Percentiles rank a stretch among this genome's conserved stretches.
Conservation (phyloP, 164 flowering plant genomes). For the Aristolochia fimbriata region DNA sequence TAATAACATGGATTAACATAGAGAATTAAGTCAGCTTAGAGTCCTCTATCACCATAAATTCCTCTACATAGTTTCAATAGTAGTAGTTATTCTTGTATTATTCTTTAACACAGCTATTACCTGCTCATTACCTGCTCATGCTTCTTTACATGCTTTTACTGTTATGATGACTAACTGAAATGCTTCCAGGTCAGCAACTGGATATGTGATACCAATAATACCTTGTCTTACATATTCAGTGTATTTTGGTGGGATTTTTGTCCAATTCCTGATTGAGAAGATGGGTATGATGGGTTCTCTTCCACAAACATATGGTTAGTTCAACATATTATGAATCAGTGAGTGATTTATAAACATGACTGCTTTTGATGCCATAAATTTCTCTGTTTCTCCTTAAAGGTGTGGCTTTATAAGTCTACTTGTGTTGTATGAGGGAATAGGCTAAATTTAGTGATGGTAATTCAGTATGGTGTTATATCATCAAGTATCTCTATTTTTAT, state of each 20-base stretch:
- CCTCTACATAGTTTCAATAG: no score
- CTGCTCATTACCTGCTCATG: not conserved
- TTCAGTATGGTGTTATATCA: no score
- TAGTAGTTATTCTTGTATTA: no score
- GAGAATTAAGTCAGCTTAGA: no score
- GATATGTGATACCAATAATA: constrained; percentile 49
- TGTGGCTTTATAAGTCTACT: no score
- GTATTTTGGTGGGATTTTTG: constrained; percentile 80
- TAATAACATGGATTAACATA: no score
- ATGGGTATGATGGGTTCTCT: constrained; percentile 98
- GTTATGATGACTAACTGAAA: not conserved
- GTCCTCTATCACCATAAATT: no score
- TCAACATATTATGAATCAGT: no score
- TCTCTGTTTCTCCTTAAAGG: not conserved
- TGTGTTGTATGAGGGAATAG: no score
- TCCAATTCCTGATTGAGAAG: constrained; percentile 83
- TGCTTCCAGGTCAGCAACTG: constrained; percentile 49
- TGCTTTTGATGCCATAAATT: not conserved
- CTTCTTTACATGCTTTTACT: not conserved
- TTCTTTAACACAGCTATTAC: no score
- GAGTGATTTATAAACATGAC: not conserved
- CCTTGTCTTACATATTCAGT: constrained; percentile 60
- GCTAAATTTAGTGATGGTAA: no score
- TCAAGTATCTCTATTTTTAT: no score
- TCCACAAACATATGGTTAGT: constrained; percentile 91